Percentiles rank a stretch among this genome's conserved stretches.
phyloP scores from a whole-genome alignment of 257 asterid species.

The Solanum virginianum region DNA sequence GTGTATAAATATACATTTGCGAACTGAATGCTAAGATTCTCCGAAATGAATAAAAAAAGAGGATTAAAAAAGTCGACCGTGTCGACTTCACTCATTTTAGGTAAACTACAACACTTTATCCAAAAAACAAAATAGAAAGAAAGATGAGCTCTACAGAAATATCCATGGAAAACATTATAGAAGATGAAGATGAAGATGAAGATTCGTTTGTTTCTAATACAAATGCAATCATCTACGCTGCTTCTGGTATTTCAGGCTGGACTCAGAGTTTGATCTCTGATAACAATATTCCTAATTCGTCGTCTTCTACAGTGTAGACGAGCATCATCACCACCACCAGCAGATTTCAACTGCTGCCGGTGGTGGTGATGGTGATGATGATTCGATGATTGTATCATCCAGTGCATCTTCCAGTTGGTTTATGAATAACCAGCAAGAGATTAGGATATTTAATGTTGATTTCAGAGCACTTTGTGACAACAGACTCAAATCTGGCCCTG shows the following conservation, averaged over 20 bases:
- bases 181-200: no score
- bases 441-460: not conserved
- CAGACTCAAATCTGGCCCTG: no score
- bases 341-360: not conserved
- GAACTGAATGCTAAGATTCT: no score
- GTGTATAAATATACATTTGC: no score
- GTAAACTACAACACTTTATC: not conserved
- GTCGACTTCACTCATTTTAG: not conserved
- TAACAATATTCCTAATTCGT: not conserved
- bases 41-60: not conserved
- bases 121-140: no score
- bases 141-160: not conserved
- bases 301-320: not conserved
- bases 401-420: not conserved
- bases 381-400: not conserved
- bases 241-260: not conserved
- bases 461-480: not conserved
- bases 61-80: not conserved
- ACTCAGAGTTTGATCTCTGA: not conserved
- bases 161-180: not conserved
- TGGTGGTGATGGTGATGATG: not conserved
- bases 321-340: not conserved
- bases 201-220: no score
- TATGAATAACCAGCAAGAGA: not conserved
- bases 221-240: not conserved